A percentile compares a stretch with the other conserved stretches of the same genome.
phyloP scores from a whole-genome alignment of 2,329 filamentous ascomycete genomes.

The Phialophora tarda region DNA sequence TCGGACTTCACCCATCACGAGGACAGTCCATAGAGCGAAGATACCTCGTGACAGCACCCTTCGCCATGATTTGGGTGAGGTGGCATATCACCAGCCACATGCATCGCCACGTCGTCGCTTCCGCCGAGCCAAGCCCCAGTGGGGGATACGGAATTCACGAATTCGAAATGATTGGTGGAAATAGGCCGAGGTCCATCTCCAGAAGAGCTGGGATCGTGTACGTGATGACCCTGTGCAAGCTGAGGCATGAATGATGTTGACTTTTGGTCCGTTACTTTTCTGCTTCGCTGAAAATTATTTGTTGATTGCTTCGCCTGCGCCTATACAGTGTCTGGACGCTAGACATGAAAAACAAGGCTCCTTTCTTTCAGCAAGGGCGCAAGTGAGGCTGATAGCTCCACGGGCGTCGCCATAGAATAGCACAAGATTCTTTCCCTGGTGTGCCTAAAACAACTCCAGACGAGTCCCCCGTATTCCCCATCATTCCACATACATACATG shows the following conservation, averaged over 20 bases:
- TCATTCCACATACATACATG: not conserved
- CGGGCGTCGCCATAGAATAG: not conserved
- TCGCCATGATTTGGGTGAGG: not conserved
- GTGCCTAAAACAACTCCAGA: not conserved
- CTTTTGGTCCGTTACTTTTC: not conserved
- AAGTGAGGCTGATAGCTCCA: not conserved
- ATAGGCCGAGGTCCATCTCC: not conserved
- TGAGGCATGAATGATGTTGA: not conserved
- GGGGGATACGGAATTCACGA: not conserved
- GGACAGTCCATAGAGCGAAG: not conserved
- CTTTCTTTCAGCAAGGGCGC: not conserved
- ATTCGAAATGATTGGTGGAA: not conserved
- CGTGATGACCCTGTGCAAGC: not conserved
- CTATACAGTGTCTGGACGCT: not conserved
- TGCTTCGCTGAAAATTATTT: not conserved
- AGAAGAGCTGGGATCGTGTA: not conserved
- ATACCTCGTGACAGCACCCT: not conserved
- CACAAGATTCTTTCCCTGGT: not conserved
- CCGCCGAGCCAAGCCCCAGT: not conserved
- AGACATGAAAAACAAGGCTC: not conserved
- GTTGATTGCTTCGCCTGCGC: not conserved
- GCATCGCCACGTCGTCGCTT: constrained; percentile 1
- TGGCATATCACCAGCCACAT: not conserved
- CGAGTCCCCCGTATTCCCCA: not conserved
- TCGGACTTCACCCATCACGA: not conserved